Evolutionary conservation across 768 basidiomycete genomes (phyloP).

Genomic region (Leucosporidium scottii): DNA sequence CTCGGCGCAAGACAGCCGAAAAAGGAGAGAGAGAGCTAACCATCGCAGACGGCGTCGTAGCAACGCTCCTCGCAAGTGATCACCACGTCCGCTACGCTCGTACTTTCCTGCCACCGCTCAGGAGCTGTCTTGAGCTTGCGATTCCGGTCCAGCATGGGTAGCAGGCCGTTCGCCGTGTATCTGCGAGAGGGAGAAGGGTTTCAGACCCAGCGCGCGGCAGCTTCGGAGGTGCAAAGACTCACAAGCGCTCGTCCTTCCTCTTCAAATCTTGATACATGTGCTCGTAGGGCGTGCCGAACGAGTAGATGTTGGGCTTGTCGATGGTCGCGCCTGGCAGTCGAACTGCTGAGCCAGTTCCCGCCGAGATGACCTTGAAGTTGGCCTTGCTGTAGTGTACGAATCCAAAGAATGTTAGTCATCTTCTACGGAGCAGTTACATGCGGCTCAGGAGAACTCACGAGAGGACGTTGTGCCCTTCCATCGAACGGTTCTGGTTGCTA

Average conservation of each 20-base stretch:
- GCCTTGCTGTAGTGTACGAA: conserved; percentile 59
- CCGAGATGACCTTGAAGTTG: conserved; percentile 83
- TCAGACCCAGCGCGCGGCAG: no score
- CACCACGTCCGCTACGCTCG: conserved; percentile 83
- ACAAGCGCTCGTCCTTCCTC: conserved; percentile 76
- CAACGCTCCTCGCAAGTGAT: conserved; percentile 99
- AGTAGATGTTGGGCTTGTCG: conserved; percentile 94
- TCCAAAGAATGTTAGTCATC: neutral
- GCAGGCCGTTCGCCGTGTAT: conserved; percentile 84
- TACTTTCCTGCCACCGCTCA: conserved; percentile 93
- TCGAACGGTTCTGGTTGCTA: conserved; percentile 60
- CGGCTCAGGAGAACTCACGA: conserved; percentile 53
- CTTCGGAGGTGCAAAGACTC: conserved; percentile 40
- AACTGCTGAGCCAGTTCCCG: conserved; percentile 93
- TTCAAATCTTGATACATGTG: conserved; percentile 85
- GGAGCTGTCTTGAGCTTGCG: conserved; percentile 83
- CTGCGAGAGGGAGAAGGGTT: conserved; percentile 51
- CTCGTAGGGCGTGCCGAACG: conserved; percentile 95
- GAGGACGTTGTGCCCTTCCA: conserved; percentile 92
- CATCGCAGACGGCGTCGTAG: conserved; percentile 96
- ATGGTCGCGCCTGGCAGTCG: conserved; percentile 91
- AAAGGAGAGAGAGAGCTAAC: conserved; percentile 47
- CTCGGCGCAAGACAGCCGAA: neutral
- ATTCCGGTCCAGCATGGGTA: conserved; percentile 96
- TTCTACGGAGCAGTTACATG: neutral